These are phyloP conservation scores for Phyllosticta citriasiana DNA, from an alignment of 2,329 filamentous ascomycete species.

Conservation along the genomic window DNA sequence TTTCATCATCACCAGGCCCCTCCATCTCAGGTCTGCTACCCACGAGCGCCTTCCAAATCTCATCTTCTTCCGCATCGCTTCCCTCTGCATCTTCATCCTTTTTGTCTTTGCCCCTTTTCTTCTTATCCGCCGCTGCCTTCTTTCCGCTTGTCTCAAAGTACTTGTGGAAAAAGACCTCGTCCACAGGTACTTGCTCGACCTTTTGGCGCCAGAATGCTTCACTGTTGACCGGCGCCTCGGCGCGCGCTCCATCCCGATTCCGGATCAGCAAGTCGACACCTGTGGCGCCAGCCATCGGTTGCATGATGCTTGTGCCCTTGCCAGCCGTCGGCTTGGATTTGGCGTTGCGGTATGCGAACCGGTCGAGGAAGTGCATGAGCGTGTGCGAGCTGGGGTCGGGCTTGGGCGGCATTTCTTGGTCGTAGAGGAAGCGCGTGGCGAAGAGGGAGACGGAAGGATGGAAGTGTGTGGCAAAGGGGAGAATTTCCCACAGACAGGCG, in stretches of 20 bases:
- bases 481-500: constrained; percentile 86
- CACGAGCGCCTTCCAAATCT: constrained; percentile 88
- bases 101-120: constrained; percentile 41
- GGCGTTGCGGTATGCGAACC: constrained; percentile 94
- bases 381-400: constrained; percentile 85
- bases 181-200: constrained; percentile 72
- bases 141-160: constrained; percentile 69
- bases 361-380: constrained; percentile 90
- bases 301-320: constrained; percentile 90
- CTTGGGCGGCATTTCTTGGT: constrained; percentile 67
- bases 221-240: constrained; percentile 64
- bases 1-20: constrained; percentile 46
- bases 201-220: constrained; percentile 88
- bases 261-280: constrained; percentile 52
- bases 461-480: constrained; percentile 73
- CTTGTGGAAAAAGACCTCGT: constrained; percentile 96
- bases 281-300: constrained; percentile 64
- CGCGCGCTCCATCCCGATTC: constrained; percentile 47
- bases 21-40: constrained; percentile 69
- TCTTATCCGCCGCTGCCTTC: constrained; percentile 46
- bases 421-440: constrained; percentile 59
- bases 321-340: constrained; percentile 53
- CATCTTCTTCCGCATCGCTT: constrained; percentile 62
- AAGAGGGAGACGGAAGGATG: constrained; percentile 88
- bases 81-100: constrained; percentile 32